Base-by-base conservation (phyloP, 345 rosid genomes). In the Eucalyptus globulus region DNA sequence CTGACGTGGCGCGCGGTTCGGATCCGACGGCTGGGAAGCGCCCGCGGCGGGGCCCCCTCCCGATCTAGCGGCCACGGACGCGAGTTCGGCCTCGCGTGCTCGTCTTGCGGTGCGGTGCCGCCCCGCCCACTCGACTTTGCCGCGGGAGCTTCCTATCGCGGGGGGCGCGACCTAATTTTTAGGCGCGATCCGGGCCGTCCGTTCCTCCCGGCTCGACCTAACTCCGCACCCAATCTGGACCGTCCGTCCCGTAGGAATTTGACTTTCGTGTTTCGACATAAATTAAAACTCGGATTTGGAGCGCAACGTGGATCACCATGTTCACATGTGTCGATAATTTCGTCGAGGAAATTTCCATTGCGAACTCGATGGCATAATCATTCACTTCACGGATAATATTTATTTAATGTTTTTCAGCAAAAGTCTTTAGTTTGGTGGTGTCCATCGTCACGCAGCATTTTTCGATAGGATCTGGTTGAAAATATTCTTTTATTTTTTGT, bases 381-480 rank as follows among this genome's bases (percentile, higher is more conserved):
- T 34, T 72, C 40, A 72, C 22, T 34, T 14, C 81, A 0, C 44
- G 3, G 40, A 34, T 37, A 76, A 37, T 21, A 37, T 37, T 37
- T 1, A 10, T 37, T 8, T 72, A 37, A 37, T 19, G 0, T 1
- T 76, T n/a, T 76, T 11, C 47, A 24, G 45, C 14, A 10, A 44
- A 6, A 6, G 14, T 40, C 45, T 21, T 11, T 76, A 2, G 2
- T 21, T 37, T 19, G 27, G 14, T 10, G 13, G 14, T 3, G 2
- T 9, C 24, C 0, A 31, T 8, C 8, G 44, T 19, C 81, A 19
- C 3, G 5, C 14, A 0, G 1, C 45, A 37, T 11, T 37, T 37
- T 37, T 2, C 3, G 4, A 72, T 13, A 37, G 7, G 5, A 11
- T 1, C 8, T 24, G 2, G 3, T 3, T 9, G 2, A 6, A 72